Evolutionary conservation across 495 filamentous ascomycete genomes (phyloP), one percentile per base, ranked within the genome.

Genomic region (Corynascus novoguineensis): DNA sequence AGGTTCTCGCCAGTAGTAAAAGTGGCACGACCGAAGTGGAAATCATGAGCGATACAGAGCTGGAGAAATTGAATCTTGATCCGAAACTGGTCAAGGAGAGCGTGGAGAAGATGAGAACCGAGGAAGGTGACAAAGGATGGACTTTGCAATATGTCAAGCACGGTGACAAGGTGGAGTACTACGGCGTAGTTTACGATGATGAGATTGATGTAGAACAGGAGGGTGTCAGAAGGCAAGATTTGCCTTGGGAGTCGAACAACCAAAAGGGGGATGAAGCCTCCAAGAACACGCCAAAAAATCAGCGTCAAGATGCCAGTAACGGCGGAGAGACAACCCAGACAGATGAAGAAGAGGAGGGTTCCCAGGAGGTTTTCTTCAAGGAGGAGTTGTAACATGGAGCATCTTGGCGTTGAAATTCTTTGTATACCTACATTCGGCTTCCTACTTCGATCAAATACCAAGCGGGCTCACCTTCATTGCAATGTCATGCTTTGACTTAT

Each of bases 51-150:
- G 77, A 81, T 37, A 81, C 86, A 37, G 82, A 86, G 34, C 64
- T 95, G 46, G 80, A 82, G 64, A 83, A 86, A 61, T 71, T 88
- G 57, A 81, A 86, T 21, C 71, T 96, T n/a, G 82, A 86, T 58
- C 80, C 81, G 8, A 77, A 86, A 51, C 76, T 80, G 53, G 71
- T 93, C 3, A 85, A 90, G 52, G 73, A 77, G 54, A 71, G 90
- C 55, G 79, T 76, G 62, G 77, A 83, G 56, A 74, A 86, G 61
- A 57, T 85, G 45, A 67, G 79, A 61, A 68, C 68, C 47, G 50
- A 78, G 11, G 81, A 78, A 1, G 73, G 76, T 15, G 78, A 79
- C 25, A 74, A 76, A 59, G 78, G 74, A 40, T 84, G 79, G 81
- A 80, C 78, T 65, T 69, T 81, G 47, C 70, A 80, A 56, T 69